Evolutionary conservation across 768 basidiomycete species (phyloP).

Genomic region (Tulasnella calospora): DNA sequence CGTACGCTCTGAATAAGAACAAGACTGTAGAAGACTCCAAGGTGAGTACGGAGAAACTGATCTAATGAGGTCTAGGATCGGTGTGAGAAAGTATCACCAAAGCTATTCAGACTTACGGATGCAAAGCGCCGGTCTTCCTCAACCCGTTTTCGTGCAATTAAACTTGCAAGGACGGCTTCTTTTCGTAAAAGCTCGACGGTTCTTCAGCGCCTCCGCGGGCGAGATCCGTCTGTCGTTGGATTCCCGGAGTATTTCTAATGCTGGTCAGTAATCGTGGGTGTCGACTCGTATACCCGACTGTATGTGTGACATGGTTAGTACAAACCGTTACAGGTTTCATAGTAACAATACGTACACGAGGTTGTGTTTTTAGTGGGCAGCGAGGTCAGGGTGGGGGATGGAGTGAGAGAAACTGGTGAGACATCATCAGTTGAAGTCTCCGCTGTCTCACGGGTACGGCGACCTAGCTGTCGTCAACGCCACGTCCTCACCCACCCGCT

Average conservation of each 20-base stretch:
- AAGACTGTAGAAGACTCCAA: background rate
- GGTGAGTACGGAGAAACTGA: background rate
- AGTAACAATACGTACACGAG: background rate
- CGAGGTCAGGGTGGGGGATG: background rate
- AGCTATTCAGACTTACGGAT: background rate
- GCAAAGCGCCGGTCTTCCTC: background rate
- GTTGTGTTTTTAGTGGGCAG: background rate
- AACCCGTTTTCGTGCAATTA: background rate
- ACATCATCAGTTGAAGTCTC: background rate
- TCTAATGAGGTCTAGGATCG: slow-evolving; percentile 1
- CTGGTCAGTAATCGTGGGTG: background rate
- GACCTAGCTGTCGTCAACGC: background rate
- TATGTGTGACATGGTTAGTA: background rate
- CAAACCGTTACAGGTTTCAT: background rate
- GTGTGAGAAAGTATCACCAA: background rate
- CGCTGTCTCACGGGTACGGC: background rate
- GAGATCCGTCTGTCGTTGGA: background rate
- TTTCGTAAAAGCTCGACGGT: background rate
- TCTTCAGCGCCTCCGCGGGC: background rate
- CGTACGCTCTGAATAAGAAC: background rate
- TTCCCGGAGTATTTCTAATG: background rate
- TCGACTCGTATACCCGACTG: background rate
- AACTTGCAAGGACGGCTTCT: background rate
- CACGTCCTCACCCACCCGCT: background rate
- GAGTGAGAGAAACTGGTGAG: background rate